A percentile compares a stretch with the other conserved stretches of the same genome.
phyloP scores from a whole-genome alignment of 768 basidiomycete genomes.

The Suillus cothurnatus region DNA sequence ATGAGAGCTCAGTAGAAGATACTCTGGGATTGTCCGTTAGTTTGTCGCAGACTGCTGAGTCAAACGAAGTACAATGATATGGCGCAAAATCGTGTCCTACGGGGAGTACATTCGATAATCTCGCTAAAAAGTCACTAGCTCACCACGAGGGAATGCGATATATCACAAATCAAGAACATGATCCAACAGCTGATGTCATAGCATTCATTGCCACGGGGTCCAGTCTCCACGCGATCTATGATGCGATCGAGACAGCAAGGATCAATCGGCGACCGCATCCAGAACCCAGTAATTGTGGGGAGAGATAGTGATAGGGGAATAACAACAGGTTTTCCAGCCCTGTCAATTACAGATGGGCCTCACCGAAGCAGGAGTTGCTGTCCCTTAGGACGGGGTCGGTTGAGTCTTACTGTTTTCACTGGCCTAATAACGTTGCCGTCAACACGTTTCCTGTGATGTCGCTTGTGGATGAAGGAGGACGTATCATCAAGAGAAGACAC shows the following conservation, averaged over 20 bases:
- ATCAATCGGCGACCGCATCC: neutral
- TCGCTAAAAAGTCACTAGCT: neutral
- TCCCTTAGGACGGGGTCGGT: slow-evolving; percentile 46
- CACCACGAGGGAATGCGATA: neutral
- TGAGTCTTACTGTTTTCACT: slow-evolving; percentile 41
- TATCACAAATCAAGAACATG: neutral
- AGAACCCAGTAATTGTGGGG: neutral
- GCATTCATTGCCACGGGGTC: neutral
- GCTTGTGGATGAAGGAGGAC: slow-evolving; percentile 57
- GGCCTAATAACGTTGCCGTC: slow-evolving; percentile 58
- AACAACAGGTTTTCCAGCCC: slow-evolving; percentile 7
- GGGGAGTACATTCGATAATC: neutral
- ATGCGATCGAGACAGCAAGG: neutral
- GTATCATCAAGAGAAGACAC: slow-evolving; percentile 68
- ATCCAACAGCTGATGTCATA: neutral
- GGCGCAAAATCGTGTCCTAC: neutral
- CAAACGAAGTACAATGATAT: neutral
- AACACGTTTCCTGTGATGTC: slow-evolving; percentile 50
- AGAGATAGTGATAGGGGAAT: neutral
- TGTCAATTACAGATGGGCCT: slow-evolving; percentile 27
- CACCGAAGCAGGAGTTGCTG: slow-evolving; percentile 38
- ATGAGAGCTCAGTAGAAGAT: neutral
- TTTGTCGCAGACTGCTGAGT: too few relatives aligned
- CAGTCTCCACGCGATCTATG: neutral
- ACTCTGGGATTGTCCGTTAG: too few relatives aligned